Evolutionary conservation across 495 filamentous ascomycete species (phyloP).

Genomic region (Staphylotrichum longicolle): DNA sequence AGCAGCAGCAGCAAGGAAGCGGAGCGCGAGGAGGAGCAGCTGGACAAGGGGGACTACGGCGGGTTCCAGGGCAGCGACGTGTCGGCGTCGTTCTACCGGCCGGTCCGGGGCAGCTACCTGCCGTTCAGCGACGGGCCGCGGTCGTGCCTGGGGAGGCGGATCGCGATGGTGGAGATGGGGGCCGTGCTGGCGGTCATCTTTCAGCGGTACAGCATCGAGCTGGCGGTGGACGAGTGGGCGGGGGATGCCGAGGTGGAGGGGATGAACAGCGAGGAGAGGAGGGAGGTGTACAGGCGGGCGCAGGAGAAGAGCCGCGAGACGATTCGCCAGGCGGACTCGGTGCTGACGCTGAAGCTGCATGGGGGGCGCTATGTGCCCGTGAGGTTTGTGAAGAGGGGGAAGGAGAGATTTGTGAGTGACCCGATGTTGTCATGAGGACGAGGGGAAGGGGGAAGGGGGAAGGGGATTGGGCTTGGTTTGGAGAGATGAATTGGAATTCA

Average conservation of each 20-base stretch:
- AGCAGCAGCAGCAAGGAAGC: background rate
- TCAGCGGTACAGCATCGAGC: slow-evolving; percentile 60
- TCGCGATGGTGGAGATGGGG: slow-evolving; percentile 74
- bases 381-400: slow-evolving; percentile 59
- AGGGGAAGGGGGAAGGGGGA: background rate
- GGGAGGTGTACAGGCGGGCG: slow-evolving; percentile 53
- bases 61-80: slow-evolving; percentile 55
- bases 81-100: slow-evolving; percentile 54
- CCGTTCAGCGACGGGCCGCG: slow-evolving; percentile 72
- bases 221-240: slow-evolving; percentile 61
- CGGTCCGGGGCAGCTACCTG: slow-evolving; percentile 62
- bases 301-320: slow-evolving; percentile 46
- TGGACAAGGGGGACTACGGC: slow-evolving; percentile 53
- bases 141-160: slow-evolving; percentile 66
- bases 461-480: too few species aligned
- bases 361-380: slow-evolving; percentile 54
- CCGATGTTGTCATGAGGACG: slow-evolving; percentile 26
- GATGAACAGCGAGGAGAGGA: slow-evolving; percentile 51
- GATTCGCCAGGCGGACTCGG: slow-evolving; percentile 47
- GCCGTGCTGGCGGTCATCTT: slow-evolving; percentile 68
- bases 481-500: too few species aligned
- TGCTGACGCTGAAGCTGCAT: slow-evolving; percentile 64
- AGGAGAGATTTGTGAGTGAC: slow-evolving; percentile 56
- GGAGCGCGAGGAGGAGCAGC: slow-evolving; percentile 25
- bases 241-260: slow-evolving; percentile 57